Conservation (phyloP, 2,329 filamentous ascomycete species). For the Didymosphaeria variabile region DNA sequence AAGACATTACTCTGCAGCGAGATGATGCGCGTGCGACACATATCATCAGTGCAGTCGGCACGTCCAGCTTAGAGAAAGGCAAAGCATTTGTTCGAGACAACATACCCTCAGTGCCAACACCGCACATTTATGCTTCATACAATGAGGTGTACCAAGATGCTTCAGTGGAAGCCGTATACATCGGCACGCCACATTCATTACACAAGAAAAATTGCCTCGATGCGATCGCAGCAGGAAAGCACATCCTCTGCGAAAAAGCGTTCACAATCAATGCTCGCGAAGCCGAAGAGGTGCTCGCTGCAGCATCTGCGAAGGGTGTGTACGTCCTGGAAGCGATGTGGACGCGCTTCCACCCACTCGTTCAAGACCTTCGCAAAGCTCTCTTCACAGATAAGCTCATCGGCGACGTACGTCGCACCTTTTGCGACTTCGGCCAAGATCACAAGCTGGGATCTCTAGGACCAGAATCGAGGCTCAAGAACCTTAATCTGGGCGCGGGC, state of each 20-base stretch:
- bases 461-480: slow-evolving; percentile 69
- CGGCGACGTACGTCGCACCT: slow-evolving; percentile 62
- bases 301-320: slow-evolving; percentile 68
- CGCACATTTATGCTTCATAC: slow-evolving; percentile 75
- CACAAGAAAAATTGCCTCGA: slow-evolving; percentile 88
- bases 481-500: slow-evolving; percentile 79
- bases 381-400: slow-evolving; percentile 60
- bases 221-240: slow-evolving; percentile 78
- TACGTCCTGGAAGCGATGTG: slow-evolving; percentile 69
- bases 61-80: slow-evolving; percentile 17
- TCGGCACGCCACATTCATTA: slow-evolving; percentile 86
- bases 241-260: slow-evolving; percentile 87
- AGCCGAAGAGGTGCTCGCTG: slow-evolving; percentile 73
- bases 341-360: slow-evolving; percentile 86
- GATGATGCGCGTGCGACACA: neutral
- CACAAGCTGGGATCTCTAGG: slow-evolving; percentile 58
- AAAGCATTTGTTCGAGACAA: slow-evolving; percentile 18
- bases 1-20: neutral
- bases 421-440: slow-evolving; percentile 64
- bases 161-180: slow-evolving; percentile 82
- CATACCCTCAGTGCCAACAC: slow-evolving; percentile 61
- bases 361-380: slow-evolving; percentile 70
- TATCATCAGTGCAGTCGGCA: neutral
- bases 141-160: slow-evolving; percentile 77
- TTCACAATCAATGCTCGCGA: slow-evolving; percentile 82